These are phyloP conservation scores for Pezicula neosporulosa DNA, from an alignment of 2,329 filamentous ascomycete species.

Conservation along the genomic window DNA sequence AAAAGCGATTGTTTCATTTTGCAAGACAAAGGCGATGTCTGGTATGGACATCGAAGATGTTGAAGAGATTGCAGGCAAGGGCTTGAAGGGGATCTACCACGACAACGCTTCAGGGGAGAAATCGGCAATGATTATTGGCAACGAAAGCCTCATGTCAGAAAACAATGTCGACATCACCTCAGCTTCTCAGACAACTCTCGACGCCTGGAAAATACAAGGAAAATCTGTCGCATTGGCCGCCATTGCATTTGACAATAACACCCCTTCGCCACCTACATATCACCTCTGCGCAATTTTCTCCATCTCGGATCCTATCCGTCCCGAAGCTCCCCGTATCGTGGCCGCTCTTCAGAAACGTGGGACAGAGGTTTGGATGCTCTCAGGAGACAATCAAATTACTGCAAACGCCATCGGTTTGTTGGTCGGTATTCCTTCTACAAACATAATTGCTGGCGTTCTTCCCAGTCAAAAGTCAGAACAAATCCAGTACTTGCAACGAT, in stretches of 20 bases:
- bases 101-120: conserved; percentile 21
- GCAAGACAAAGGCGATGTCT: conserved; percentile 34
- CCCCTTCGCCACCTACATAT: conserved; percentile 32
- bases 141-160: conserved; percentile 64
- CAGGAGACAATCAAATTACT: conserved; percentile 85
- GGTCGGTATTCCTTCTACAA: conserved; percentile 68
- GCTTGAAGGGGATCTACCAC: conserved; percentile 56
- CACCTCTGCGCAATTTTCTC: conserved; percentile 64
- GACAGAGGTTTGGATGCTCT: conserved; percentile 85
- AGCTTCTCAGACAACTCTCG: conserved; percentile 34
- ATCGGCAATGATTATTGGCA: conserved; percentile 63
- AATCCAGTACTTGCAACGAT: conserved; percentile 57
- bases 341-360: conserved; percentile 59
- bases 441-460: conserved; percentile 84
- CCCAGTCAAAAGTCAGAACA: conserved; percentile 78
- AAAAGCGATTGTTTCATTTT: conserved; percentile 64
- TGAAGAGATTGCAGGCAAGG: conserved; percentile 69
- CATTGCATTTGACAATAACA: conserved; percentile 26
- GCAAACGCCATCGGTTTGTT: conserved; percentile 73
- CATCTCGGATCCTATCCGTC: conserved; percentile 76
- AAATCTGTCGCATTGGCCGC: conserved; percentile 63
- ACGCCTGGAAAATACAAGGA: conserved; percentile 58
- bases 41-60: conserved; percentile 37
- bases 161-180: conserved; percentile 37
- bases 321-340: conserved; percentile 66